phyloP scores from a whole-genome alignment of 495 filamentous ascomycete species.

The Penicillium angulare region DNA sequence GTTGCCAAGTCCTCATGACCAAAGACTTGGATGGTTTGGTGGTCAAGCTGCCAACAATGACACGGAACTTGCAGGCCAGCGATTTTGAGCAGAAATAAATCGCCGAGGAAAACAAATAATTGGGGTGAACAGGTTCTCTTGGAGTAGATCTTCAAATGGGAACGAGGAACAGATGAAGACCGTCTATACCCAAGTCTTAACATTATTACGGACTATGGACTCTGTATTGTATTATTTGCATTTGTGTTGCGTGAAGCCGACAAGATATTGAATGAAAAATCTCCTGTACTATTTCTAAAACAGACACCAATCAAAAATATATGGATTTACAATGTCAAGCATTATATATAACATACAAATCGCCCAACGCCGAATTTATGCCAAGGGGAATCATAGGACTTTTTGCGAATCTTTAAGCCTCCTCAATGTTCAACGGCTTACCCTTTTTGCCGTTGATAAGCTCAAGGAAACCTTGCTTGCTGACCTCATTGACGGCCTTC shows the following conservation, averaged over 20 bases:
- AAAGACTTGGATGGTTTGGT: slow-evolving; percentile 83
- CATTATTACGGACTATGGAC: slow-evolving; percentile 14
- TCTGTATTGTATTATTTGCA: slow-evolving; percentile 26
- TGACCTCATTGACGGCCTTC: slow-evolving; percentile 90
- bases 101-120: not conserved
- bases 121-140: not conserved
- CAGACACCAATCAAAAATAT: slow-evolving; percentile 1
- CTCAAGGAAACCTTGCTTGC: slow-evolving; percentile 92
- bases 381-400: slow-evolving; percentile 27
- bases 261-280: slow-evolving; percentile 25
- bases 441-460: slow-evolving; percentile 67
- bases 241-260: slow-evolving; percentile 12
- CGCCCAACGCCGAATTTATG: slow-evolving; percentile 41
- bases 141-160: slow-evolving; percentile 5
- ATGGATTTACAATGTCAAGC: slow-evolving; percentile 17
- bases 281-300: slow-evolving; percentile 29
- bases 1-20: slow-evolving; percentile 90
- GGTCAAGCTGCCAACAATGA: slow-evolving; percentile 87
- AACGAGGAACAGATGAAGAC: slow-evolving; percentile 1
- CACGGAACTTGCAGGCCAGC: slow-evolving; percentile 91
- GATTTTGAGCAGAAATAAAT: slow-evolving; percentile 64
- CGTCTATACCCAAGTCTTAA: slow-evolving; percentile 6
- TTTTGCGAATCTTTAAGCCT: slow-evolving; percentile 35
- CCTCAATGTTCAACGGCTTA: slow-evolving; percentile 47
- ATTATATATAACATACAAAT: slow-evolving; percentile 19